Base-by-base conservation (phyloP, 352 stramenopile genomes). In the Globisporangium spiculum region DNA sequence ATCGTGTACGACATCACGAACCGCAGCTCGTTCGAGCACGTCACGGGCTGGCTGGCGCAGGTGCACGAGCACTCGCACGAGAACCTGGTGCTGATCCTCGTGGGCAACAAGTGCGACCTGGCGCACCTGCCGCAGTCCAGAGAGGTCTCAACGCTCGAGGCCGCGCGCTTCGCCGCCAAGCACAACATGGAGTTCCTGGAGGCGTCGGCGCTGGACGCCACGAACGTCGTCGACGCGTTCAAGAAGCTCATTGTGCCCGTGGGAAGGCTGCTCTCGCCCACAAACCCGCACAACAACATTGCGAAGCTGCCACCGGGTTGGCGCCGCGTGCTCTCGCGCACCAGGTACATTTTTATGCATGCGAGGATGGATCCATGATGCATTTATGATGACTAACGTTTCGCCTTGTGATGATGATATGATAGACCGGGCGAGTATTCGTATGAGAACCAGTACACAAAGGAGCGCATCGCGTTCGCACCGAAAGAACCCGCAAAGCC, bases 1-100 rank as follows among this genome's bases (percentile, higher is more conserved):
- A 82, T 98, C 63, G 90, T 98, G 26, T 98, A 98, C 73, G 92
- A 98, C 72, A 93, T 98, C 55, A 97, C 92, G 48, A 92, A 94
- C 67, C 80, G 90, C 61, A 77, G 73, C 26, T 95, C 88, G 26
- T 96, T 96, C 63, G 88, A 96, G 63, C 79, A 94, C 67, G 81
- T 95, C 6, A 80, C 71, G 5, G 79, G 81, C 26, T 95, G 89
- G 89, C 76, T 95, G 63, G 80, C 75, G 6, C 87, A 96, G 64
- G 79, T 94, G 44, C 88, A 93, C 48, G 83, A 94, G 65, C 85
- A 95, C 62, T 84, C 87, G 32, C 84, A 96, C 58, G 80, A 94
- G 63, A 94, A 81, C 65, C 74, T 96, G 12, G 84, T 93, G 69
- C 77, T 95, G 12, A 80, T 96, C 12, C 81, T 96, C 27, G 86